Base-by-base conservation (phyloP, 306 rosid genomes). In the Luffa acutangula region DNA sequence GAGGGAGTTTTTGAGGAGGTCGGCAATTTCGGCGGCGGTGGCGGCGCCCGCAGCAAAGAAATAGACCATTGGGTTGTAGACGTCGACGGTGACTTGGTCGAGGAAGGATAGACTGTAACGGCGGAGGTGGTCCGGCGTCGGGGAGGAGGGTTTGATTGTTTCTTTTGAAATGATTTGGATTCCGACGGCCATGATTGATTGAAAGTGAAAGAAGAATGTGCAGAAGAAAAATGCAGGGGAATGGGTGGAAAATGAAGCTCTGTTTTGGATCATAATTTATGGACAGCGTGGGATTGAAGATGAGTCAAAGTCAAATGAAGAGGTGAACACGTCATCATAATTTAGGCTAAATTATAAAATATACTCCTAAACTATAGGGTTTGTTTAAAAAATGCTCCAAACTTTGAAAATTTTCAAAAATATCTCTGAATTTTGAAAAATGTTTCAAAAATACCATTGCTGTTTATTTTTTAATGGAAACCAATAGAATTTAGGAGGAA, bases 101-200 rank as follows among this genome's bases (percentile, higher is more conserved):
- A 83, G 83, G 17, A 83, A 83, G 2, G 81, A 75, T 41, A 80
- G 72, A 5, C 41, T 43, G 78, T 75, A 74, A 37, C 17, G 75
- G 75, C 78, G 83, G 63, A 79, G 85, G 48, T 78, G 80, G 4
- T 72, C 77, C 33, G 82, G 87, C 21, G 82, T 81, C n/a, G 84
- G 75, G 39, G 84, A 80, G 77, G 84, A 84, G 3, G 87, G 87
- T 60, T 51, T 77, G 77, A 84, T 53, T n/a, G 52, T 56, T 14
- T 80, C 82, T 21, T 63, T 80, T 2, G 84, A 77, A 49, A 77
- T 5, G 2, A 74, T 51, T 62, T 80, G 77, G 12, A 84, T 80
- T 37, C 77, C 80, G 9, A 42, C 52, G 8, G 75, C 75, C 75
- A 67, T 67, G 7, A 9, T 36, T 34, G 70, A 63, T 13, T 13